phyloP scores from a whole-genome alignment of 2,329 filamentous ascomycete species.

The Colletotrichum sp. region DNA sequence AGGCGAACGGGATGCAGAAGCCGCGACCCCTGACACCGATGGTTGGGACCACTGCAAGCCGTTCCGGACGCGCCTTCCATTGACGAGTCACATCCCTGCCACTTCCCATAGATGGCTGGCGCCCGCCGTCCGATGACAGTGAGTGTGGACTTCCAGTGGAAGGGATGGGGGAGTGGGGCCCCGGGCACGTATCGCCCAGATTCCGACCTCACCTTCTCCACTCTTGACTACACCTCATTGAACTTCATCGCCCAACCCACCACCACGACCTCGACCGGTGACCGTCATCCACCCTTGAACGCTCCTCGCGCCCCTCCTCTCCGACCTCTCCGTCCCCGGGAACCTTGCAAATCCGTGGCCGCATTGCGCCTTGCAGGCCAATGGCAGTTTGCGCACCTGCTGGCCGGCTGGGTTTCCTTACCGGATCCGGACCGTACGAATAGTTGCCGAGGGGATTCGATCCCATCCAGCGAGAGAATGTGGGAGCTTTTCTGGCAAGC shows the following conservation, averaged over 20 bases:
- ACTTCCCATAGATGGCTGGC: background rate
- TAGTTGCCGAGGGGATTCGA: background rate
- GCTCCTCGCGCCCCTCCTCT: background rate
- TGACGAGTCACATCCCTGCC: background rate
- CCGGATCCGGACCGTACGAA: background rate
- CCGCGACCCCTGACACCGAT: constrained; percentile 5
- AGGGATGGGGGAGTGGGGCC: background rate
- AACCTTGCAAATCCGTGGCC: background rate
- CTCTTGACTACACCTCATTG: background rate
- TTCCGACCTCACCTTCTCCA: background rate
- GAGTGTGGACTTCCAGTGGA: background rate
- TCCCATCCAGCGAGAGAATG: background rate
- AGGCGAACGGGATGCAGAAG: constrained; percentile 13
- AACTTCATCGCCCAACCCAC: background rate
- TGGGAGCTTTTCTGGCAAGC: background rate
- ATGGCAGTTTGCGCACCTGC: background rate
- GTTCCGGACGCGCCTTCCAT: background rate
- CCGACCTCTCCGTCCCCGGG: no score
- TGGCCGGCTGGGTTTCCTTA: background rate
- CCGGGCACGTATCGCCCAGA: background rate
- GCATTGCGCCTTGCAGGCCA: background rate
- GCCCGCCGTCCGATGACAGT: background rate
- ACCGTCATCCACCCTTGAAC: background rate
- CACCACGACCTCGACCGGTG: background rate
- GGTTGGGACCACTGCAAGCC: background rate